Conservation (phyloP, 176 grass and related monocot species). For the Oryza rufipogon region DNA sequence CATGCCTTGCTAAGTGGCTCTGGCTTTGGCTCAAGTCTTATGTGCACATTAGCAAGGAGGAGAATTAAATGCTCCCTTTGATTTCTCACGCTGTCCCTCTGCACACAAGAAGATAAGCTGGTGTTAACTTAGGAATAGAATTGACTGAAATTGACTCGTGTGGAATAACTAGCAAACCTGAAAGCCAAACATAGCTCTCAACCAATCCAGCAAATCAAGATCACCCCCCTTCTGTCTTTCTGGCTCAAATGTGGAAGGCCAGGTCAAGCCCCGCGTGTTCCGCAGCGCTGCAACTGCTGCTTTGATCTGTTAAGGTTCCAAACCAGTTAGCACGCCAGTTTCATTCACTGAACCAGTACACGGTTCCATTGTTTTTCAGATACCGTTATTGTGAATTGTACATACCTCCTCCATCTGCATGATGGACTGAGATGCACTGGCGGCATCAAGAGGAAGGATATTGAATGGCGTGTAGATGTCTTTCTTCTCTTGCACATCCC, state of each 20-base stretch:
- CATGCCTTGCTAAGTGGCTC: slow-evolving; percentile 88
- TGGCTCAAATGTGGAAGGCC: slow-evolving; percentile 76
- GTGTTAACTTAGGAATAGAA: slow-evolving; percentile 41
- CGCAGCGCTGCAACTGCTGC: slow-evolving; percentile 65
- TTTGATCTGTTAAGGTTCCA: slow-evolving; percentile 54
- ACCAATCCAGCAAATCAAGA: slow-evolving; percentile 92
- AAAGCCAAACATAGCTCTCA: slow-evolving; percentile 98
- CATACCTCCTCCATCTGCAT: slow-evolving; percentile 97
- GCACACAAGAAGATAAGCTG: slow-evolving; percentile 40
- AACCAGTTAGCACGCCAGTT: not conserved
- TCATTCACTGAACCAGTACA: slow-evolving; percentile 35
- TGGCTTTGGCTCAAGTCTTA: slow-evolving; percentile 80
- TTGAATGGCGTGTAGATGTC: slow-evolving; percentile 82
- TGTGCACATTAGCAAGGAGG: slow-evolving; percentile 86
- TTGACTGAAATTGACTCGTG: slow-evolving; percentile 12
- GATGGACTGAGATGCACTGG: slow-evolving; percentile 84
- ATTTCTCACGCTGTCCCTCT: slow-evolving; percentile 92
- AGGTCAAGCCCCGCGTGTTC: slow-evolving; percentile 69
- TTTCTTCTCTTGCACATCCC: slow-evolving; percentile 92
- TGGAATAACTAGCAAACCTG: slow-evolving; percentile 59
- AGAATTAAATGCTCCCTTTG: slow-evolving; percentile 96
- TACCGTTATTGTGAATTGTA: slow-evolving; percentile 3
- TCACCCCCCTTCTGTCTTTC: slow-evolving; percentile 82
- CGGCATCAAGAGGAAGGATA: slow-evolving; percentile 80
- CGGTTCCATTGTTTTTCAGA: not conserved